These are phyloP conservation scores for Puccinia horiana DNA, from an alignment of 1,284 basidiomycete genomes.

Conservation along the genomic window DNA sequence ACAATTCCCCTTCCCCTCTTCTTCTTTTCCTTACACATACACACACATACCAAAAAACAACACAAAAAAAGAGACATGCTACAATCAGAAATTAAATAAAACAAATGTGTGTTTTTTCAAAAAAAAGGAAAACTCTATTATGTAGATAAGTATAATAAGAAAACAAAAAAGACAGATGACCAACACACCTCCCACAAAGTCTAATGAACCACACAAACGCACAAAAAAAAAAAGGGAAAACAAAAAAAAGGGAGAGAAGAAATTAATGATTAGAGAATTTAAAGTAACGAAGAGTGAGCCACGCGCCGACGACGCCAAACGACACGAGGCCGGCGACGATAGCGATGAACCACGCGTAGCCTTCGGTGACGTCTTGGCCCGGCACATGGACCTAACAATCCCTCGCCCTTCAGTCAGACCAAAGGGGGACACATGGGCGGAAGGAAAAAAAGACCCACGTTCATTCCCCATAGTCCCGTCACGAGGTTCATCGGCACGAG, in stretches of 20 bases:
- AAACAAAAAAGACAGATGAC: no score
- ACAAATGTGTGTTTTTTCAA: no score
- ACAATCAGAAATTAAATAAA: no score
- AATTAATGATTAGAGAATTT: constrained; percentile 25
- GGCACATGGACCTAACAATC: constrained; percentile 70
- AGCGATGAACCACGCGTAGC: constrained; percentile 54
- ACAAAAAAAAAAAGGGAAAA: background rate
- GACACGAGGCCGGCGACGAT: constrained; percentile 53
- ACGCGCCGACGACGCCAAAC: constrained; percentile 53
- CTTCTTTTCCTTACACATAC: no score
- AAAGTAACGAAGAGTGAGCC: constrained; percentile 52
- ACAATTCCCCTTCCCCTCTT: no score
- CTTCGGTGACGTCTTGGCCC: constrained; percentile 68
- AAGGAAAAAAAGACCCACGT: constrained; percentile 61
- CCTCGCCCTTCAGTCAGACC: background rate
- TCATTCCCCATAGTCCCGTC: constrained; percentile 82
- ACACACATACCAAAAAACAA: no score
- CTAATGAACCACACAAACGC: no score
- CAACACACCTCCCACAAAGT: no score
- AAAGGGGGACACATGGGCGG: background rate
- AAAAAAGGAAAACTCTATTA: no score
- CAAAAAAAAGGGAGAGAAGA: background rate
- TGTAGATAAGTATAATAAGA: no score
- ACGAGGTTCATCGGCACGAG: constrained; percentile 67
- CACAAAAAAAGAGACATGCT: no score